phyloP scores from a whole-genome alignment of 257 asterid species.

The Solanum pimpinellifolium region DNA sequence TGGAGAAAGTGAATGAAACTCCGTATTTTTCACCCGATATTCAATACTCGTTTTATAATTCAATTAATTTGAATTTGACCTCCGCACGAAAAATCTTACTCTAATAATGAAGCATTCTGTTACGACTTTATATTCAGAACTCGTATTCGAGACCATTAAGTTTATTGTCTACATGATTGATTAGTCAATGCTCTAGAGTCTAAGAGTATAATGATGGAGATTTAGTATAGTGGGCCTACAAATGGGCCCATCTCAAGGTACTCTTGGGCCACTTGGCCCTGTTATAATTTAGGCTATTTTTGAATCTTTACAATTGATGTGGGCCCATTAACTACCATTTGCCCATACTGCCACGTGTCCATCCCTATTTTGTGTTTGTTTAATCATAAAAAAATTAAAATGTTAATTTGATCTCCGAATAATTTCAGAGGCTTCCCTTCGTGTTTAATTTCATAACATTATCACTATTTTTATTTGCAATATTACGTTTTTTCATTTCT shows the following conservation, averaged over 20 bases:
- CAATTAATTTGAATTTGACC: background rate
- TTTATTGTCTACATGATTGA: too few species aligned
- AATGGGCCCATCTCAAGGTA: background rate
- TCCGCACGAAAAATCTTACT: background rate
- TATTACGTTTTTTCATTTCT: too few species aligned
- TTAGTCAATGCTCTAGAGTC: background rate
- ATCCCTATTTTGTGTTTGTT: background rate
- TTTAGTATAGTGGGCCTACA: background rate
- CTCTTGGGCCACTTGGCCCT: background rate
- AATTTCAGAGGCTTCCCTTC: background rate
- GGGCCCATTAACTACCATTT: background rate
- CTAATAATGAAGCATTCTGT: background rate
- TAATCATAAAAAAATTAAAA: too few species aligned
- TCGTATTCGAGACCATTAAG: background rate
- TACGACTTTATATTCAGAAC: background rate
- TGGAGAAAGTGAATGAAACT: background rate
- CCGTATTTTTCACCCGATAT: background rate
- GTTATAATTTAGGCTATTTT: background rate
- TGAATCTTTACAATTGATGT: background rate
- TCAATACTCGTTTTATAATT: background rate
- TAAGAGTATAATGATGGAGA: background rate
- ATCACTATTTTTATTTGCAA: too few species aligned
- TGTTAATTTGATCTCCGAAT: too few species aligned
- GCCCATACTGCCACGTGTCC: background rate
- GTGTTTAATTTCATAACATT: too few species aligned